Conservation (phyloP, 139 green algal genomes). For the Astrephomene gubernaculifera region DNA sequence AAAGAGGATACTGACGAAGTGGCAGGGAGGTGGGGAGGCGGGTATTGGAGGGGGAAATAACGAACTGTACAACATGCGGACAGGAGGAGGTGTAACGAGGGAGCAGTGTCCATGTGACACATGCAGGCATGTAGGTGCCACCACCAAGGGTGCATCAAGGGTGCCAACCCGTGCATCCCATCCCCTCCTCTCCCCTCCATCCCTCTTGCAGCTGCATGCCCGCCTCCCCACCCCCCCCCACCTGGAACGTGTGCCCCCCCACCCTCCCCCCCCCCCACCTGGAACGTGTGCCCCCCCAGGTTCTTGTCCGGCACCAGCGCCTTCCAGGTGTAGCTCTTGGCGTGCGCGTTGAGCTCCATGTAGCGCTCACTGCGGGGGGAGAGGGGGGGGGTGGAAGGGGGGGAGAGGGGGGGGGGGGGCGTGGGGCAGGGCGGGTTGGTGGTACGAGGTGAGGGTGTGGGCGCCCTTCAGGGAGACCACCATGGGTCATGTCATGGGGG, state of each 20-base stretch:
- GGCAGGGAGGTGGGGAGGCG: background rate
- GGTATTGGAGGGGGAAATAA: too few relatives aligned
- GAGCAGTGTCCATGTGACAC: too few relatives aligned
- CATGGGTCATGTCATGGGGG: too few relatives aligned
- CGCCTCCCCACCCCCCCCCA: background rate
- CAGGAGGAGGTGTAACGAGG: too few relatives aligned
- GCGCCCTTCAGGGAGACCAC: too few relatives aligned
- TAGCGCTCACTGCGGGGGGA: slow-evolving; percentile 63
- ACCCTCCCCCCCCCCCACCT: background rate
- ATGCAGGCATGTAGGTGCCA: too few relatives aligned
- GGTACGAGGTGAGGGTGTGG: too few relatives aligned
- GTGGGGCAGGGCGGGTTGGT: too few relatives aligned
- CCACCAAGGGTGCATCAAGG: too few relatives aligned
- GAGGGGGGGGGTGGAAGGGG: background rate
- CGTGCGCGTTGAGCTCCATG: slow-evolving; percentile 80
- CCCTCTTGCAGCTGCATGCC: background rate
- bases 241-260: background rate
- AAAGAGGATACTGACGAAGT: too few relatives aligned
- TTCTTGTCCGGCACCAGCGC: slow-evolving; percentile 51
- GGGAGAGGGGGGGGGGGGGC: background rate
- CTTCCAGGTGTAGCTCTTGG: slow-evolving; percentile 84
- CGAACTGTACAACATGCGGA: too few relatives aligned
- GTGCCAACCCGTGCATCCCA: background rate
- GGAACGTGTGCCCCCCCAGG: background rate
- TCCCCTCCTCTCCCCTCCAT: too few relatives aligned